Percentiles rank a stretch among this genome's conserved stretches.
These are phyloP conservation scores for Pleodorina starrii DNA, from an alignment of 139 green algal species.

Conservation along the genomic window DNA sequence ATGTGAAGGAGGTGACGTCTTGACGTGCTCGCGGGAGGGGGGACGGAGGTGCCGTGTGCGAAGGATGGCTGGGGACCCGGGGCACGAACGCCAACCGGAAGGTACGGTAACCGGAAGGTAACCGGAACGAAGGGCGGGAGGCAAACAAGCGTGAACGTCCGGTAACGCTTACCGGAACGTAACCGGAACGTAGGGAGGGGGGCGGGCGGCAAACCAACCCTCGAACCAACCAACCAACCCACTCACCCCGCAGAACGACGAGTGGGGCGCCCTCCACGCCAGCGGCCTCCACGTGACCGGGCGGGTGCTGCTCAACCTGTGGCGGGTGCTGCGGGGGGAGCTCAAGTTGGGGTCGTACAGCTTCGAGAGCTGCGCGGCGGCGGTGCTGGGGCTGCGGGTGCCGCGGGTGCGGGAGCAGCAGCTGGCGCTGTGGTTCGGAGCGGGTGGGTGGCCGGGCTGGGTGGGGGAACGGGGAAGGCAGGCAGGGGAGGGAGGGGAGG, in stretches of 20 bases:
- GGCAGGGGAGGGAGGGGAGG: background rate
- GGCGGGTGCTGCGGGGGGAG: slow-evolving; percentile 84
- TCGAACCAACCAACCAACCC: too few relatives aligned
- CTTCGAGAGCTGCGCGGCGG: slow-evolving; percentile 83
- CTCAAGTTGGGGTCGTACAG: slow-evolving; percentile 91
- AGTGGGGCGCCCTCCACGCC: slow-evolving; percentile 84
- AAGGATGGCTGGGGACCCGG: too few relatives aligned
- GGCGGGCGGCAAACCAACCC: too few relatives aligned
- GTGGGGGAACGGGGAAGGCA: background rate
- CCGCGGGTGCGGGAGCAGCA: slow-evolving; percentile 74
- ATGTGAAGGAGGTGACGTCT: too few relatives aligned
- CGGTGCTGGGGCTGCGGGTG: slow-evolving; percentile 86
- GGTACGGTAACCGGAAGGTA: too few relatives aligned
- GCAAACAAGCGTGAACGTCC: too few relatives aligned
- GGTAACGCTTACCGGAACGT: too few relatives aligned
- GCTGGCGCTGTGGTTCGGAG: slow-evolving; percentile 88
- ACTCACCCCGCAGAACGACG: slow-evolving; percentile 74
- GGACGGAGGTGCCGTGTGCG: too few relatives aligned
- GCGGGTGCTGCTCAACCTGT: slow-evolving; percentile 96
- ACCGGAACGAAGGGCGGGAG: too few relatives aligned
- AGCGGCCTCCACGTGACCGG: slow-evolving; percentile 79
- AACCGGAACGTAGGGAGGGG: too few relatives aligned
- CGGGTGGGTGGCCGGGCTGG: slow-evolving; percentile 31
- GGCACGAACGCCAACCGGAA: too few relatives aligned
- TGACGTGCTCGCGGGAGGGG: too few relatives aligned